A percentile compares a stretch with the other conserved stretches of the same genome.
These are phyloP conservation scores for Sanguinoderma infundibulare DNA, from an alignment of 1,284 basidiomycete genomes.

Conservation along the genomic window DNA sequence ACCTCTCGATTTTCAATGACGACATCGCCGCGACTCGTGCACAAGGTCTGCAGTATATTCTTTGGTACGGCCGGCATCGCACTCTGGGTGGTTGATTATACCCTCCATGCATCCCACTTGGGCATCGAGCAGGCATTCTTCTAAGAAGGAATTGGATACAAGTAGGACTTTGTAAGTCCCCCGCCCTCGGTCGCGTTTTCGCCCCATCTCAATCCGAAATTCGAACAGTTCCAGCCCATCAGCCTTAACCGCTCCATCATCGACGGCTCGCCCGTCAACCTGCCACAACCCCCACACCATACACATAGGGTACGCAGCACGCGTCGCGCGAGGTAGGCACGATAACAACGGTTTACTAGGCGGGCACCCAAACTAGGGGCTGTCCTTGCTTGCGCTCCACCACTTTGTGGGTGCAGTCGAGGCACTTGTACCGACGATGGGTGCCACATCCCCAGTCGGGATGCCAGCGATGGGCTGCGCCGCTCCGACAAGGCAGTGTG, in stretches of 20 bases:
- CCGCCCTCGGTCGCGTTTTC: background rate
- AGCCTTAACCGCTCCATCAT: constrained; percentile 55
- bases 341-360: background rate
- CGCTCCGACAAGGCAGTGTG: background rate
- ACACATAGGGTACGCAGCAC: background rate
- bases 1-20: constrained; percentile 51
- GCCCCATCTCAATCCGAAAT: background rate
- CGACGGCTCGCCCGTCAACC: constrained; percentile 49
- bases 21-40: constrained; percentile 53
- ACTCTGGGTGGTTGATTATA: constrained; percentile 71
- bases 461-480: constrained; percentile 16
- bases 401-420: constrained; percentile 6
- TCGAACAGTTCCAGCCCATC: constrained; percentile 55
- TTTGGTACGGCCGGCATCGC: constrained; percentile 71
- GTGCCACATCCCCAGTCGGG: constrained; percentile 13
- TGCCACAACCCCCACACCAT: constrained; percentile 52
- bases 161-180: constrained; percentile 45
- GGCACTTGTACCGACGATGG: constrained; percentile 19
- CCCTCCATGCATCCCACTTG: constrained; percentile 48
- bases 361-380: constrained; percentile 10
- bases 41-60: constrained; percentile 56
- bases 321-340: background rate
- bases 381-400: constrained; percentile 18
- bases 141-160: constrained; percentile 49
- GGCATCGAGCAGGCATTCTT: constrained; percentile 44